Conservation (phyloP, 495 filamentous ascomycete species). For the Penicillium longicatenatum region DNA sequence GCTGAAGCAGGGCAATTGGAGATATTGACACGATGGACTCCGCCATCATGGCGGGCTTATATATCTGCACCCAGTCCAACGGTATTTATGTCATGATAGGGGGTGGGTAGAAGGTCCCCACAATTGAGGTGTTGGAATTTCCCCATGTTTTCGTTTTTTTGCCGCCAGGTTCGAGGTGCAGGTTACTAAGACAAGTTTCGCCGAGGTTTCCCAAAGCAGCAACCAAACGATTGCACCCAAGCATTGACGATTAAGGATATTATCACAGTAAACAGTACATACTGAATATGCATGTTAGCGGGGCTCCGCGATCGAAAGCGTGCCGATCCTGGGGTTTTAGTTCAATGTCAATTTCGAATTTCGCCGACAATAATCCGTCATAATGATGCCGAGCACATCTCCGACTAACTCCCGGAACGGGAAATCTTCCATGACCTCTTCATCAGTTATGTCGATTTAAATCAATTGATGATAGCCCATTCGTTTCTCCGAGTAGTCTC, state of each 20-base stretch:
- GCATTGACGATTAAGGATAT: background rate
- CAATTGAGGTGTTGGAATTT: constrained; percentile 15
- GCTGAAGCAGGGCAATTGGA: constrained; percentile 12
- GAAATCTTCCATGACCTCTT: constrained; percentile 1
- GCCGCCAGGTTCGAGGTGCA: background rate
- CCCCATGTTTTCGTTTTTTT: constrained; percentile 17
- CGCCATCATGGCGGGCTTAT: constrained; percentile 11
- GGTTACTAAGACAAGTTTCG: constrained; percentile 16
- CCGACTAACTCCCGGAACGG: constrained; percentile 21
- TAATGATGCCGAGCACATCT: constrained; percentile 11
- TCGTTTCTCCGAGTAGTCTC: constrained; percentile 15
- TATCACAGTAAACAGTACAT: background rate
- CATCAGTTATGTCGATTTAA: background rate
- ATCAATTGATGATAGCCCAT: background rate
- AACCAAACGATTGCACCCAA: no score
- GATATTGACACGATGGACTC: background rate
- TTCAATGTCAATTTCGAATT: constrained; percentile 5
- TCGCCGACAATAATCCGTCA: constrained; percentile 28
- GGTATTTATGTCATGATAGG: background rate
- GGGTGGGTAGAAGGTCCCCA: constrained; percentile 13
- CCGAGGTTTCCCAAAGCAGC: constrained; percentile 25
- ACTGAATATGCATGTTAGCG: background rate
- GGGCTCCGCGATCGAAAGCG: background rate
- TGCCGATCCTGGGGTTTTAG: constrained; percentile 2
- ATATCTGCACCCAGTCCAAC: constrained; percentile 2